These are phyloP conservation scores for Fraxinus sp. DNA, from an alignment of 305 asterid species.

Conservation along the genomic window DNA sequence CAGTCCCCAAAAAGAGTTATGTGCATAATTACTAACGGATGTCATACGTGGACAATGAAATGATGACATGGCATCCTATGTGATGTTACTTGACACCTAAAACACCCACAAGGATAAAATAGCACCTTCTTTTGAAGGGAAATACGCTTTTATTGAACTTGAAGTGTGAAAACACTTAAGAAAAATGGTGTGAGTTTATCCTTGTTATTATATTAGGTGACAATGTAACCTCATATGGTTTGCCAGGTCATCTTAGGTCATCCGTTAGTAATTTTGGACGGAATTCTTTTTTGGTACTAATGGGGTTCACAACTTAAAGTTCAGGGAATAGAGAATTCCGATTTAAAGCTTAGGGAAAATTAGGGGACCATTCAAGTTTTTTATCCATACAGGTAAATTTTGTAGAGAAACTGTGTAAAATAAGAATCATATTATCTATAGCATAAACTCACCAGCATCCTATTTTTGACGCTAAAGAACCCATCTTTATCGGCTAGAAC, in stretches of 20 bases:
- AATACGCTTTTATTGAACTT: not conserved
- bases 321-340: not conserved
- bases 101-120: not conserved
- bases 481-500: slow-evolving; percentile 67
- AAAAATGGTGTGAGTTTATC: not conserved
- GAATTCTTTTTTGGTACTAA: not conserved
- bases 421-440: not conserved
- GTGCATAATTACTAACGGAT: not conserved
- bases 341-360: not conserved
- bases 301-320: not conserved
- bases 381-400: not conserved
- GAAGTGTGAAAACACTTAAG: not conserved
- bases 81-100: not conserved
- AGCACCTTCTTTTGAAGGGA: not conserved
- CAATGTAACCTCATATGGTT: not conserved
- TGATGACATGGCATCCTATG: not conserved
- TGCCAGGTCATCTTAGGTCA: not conserved
- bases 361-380: not conserved
- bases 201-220: not conserved
- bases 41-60: not conserved
- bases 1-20: not conserved
- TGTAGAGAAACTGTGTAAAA: not conserved
- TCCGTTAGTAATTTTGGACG: not conserved
- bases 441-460: slow-evolving; percentile 66
- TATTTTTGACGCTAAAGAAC: slow-evolving; percentile 58